phyloP scores from a whole-genome alignment of 2,329 filamentous ascomycete genomes.

The Penicillium frequentans region DNA sequence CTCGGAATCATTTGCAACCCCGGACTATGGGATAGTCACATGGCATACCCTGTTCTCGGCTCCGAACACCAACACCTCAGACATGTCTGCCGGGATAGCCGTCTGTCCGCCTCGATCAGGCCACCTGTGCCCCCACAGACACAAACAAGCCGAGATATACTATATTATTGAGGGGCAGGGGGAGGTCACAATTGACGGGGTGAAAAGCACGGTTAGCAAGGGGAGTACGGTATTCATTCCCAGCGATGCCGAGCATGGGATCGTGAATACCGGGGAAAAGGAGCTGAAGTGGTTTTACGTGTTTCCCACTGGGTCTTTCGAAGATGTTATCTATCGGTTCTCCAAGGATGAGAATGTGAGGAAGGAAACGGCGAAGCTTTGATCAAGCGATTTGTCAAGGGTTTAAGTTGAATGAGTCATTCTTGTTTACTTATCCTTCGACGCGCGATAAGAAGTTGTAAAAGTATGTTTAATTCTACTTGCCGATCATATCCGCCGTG shows the following conservation, averaged over 20 bases:
- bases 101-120: slow-evolving; percentile 34
- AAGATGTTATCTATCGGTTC: slow-evolving; percentile 43
- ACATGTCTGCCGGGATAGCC: slow-evolving; percentile 42
- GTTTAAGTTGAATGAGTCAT: not conserved
- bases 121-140: slow-evolving; percentile 40
- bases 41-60: slow-evolving; percentile 46
- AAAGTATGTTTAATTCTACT: no score
- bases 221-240: slow-evolving; percentile 45
- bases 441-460: no score
- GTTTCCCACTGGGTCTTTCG: slow-evolving; percentile 40
- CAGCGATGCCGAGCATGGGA: slow-evolving; percentile 45
- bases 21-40: slow-evolving; percentile 20
- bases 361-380: slow-evolving; percentile 1
- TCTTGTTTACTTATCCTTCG: no score
- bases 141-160: slow-evolving; percentile 47
- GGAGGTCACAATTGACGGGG: slow-evolving; percentile 39
- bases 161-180: slow-evolving; percentile 40
- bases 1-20: slow-evolving; percentile 17
- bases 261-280: slow-evolving; percentile 30
- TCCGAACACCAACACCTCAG: slow-evolving; percentile 32
- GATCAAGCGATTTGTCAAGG: not conserved
- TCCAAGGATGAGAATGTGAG: not conserved
- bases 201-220: slow-evolving; percentile 29
- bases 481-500: no score
- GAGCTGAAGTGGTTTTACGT: slow-evolving; percentile 44